A percentile compares a stretch with the other conserved stretches of the same genome.
phyloP scores from a whole-genome alignment of 2,329 filamentous ascomycete genomes.

The Lasiodiplodia gonubiensis region DNA sequence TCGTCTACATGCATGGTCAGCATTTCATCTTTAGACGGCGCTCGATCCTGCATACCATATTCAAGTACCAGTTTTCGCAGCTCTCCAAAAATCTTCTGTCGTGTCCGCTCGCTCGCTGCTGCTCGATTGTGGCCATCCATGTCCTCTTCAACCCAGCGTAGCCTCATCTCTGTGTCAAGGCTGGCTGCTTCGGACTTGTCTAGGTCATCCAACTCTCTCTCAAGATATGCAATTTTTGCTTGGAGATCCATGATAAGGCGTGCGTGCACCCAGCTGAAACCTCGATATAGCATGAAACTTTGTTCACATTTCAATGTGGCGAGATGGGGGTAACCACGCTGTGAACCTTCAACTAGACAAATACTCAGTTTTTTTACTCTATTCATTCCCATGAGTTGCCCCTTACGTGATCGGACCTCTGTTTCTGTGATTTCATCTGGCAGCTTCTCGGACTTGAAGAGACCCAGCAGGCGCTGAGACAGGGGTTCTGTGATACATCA shows the following conservation, averaged over 20 bases:
- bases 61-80: conserved; percentile 31
- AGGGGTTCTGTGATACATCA: background rate
- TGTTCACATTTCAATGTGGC: conserved; percentile 41
- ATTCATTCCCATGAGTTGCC: too few relatives aligned
- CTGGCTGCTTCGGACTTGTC: conserved; percentile 30
- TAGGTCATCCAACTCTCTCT: conserved; percentile 35
- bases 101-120: conserved; percentile 28
- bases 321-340: conserved; percentile 38
- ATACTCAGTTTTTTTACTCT: background rate
- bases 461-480: background rate
- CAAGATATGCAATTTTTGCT: conserved; percentile 35
- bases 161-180: background rate
- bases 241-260: conserved; percentile 38
- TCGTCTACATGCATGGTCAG: conserved; percentile 29
- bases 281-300: conserved; percentile 41
- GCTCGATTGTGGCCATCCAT: conserved; percentile 1
- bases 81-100: conserved; percentile 34
- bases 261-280: conserved; percentile 40
- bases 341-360: conserved; percentile 34
- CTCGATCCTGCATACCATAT: conserved; percentile 29
- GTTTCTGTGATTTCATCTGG: background rate
- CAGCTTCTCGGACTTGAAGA: background rate
- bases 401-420: conserved; percentile 14
- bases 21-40: background rate
- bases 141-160: background rate